Percentiles rank a stretch among this genome's conserved stretches.
phyloP scores from a whole-genome alignment of 352 stramenopile species.

The Phytophthora pseudosyringae region DNA sequence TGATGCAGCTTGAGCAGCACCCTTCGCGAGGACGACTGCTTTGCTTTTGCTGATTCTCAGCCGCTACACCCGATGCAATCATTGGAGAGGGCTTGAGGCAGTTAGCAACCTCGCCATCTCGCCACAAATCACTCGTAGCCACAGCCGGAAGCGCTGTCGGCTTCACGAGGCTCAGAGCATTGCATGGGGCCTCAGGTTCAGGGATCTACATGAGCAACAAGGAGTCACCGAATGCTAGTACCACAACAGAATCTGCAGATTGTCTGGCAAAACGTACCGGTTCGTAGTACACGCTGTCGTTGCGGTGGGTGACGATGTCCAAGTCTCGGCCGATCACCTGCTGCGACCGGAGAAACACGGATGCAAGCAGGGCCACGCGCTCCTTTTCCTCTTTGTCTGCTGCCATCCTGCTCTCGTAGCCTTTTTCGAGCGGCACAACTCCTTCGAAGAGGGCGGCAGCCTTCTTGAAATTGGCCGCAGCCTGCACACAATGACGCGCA shows the following conservation, averaged over 20 bases:
- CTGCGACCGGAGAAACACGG: slow-evolving; percentile 60
- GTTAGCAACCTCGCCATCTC: slow-evolving; percentile 50
- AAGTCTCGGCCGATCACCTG: slow-evolving; percentile 73
- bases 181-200: slow-evolving; percentile 42
- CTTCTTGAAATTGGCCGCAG: slow-evolving; percentile 69
- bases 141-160: slow-evolving; percentile 44
- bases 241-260: background rate
- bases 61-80: background rate
- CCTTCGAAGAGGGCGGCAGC: slow-evolving; percentile 42
- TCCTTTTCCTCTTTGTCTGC: slow-evolving; percentile 44
- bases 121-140: slow-evolving; percentile 49
- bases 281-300: slow-evolving; percentile 78
- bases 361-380: slow-evolving; percentile 43
- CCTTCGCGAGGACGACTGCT: slow-evolving; percentile 23
- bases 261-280: slow-evolving; percentile 30
- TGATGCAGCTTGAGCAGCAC: slow-evolving; percentile 53
- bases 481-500: slow-evolving; percentile 51
- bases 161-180: slow-evolving; percentile 62
- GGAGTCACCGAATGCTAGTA: background rate
- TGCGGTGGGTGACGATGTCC: slow-evolving; percentile 72
- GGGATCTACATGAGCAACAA: slow-evolving; percentile 44
- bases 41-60: slow-evolving; percentile 22
- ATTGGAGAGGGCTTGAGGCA: slow-evolving; percentile 45
- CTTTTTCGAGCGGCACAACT: slow-evolving; percentile 39
- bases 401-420: slow-evolving; percentile 48